Evolutionary conservation across 2,329 filamentous ascomycete genomes (phyloP), one percentile per base, ranked within the genome.

Genomic region (Aspergillus chevalieri): DNA sequence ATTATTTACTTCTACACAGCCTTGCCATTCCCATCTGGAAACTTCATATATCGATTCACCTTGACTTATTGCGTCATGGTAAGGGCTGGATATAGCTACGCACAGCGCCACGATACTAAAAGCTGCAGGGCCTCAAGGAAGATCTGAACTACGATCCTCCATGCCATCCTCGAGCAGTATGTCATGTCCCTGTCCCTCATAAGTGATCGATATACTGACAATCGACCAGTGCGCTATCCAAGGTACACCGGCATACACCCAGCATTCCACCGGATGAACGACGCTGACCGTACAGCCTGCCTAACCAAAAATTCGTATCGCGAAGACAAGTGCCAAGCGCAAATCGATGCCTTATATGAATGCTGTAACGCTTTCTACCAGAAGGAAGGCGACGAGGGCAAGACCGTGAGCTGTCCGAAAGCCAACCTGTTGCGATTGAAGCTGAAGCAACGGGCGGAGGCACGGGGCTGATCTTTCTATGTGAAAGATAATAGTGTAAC

Each of bases 301-400:
- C 76, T 98, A 54, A 82, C 81, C 43, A 92, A 84, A 70, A 91
- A 91, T 68, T 83, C 83, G 47, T 97, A 87, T 74, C 82, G 94
- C 52, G 90, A 97, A 71, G 82, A 82, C 41, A 94, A 84, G 64
- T 98, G 93, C 70, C 81, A 86, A 64, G 68, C 74, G 15, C 76
- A 89, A 63, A 80, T 98, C 49, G 85, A 92, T 66, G 88, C 89
- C 2, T 75, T 98, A 21, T 98, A 97, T 70, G 86, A 93, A 59
- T 98, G 93, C 72, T 98, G 93, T 70, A 84, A 91, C 62, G 80
- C 82, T 10, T 95, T 97, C 67, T 97, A 98, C 71, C 74, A 85
- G 60, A 78, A 81, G 50, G 81, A 87, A 52, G 91, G 93, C 14
- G 85, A 94, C 49, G 73, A 83, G 21, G 90, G 88, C 28, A 83